Base-by-base conservation (phyloP, 768 basidiomycete genomes). In the Hirschioporus abietinus region DNA sequence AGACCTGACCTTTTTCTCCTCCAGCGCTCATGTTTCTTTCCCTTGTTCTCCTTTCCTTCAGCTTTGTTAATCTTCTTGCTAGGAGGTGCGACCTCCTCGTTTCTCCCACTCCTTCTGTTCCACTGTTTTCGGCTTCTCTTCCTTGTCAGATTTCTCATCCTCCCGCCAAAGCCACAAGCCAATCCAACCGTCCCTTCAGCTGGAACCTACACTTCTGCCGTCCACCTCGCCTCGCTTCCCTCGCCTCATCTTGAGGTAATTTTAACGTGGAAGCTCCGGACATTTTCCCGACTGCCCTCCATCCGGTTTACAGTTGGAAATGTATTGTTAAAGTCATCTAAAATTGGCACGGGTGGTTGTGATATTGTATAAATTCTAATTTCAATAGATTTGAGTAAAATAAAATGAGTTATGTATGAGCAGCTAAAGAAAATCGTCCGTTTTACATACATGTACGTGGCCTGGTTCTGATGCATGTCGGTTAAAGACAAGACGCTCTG, bases 381-480 rank as follows among this genome's bases (percentile, higher is more conserved):
- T 79, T 95, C 95, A 68, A 98, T 85, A 34, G 95, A 89, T 30
- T 34, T 34, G 23, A 58, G 58, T 42, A 63, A 62, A 58, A 10
- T 65, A 60, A 7, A n/a, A 58, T 24, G 60, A n/a, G 26, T n/a
- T n/a, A n/a, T n/a, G n/a, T n/a, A n/a, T n/a, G n/a, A n/a, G n/a
- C n/a, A n/a, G n/a, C n/a, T n/a, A n/a, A n/a, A n/a, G n/a, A n/a
- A n/a, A n/a, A n/a, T n/a, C n/a, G n/a, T n/a, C n/a, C n/a, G n/a
- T n/a, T n/a, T n/a, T n/a, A 85, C 94, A 64, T 80, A 96, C 93
- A 89, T 88, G 85, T 91, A 93, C 7, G 95, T 97, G 15, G 97
- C 97, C 69, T 86, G 88, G 65, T 95, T 94, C 78, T 95, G 92
- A 76, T 95, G 92, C 89, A 97, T 92, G 77, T 97, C 97, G 1